Conservation (phyloP, 805 yeast species). For the Saturnispora saitoi region DNA sequence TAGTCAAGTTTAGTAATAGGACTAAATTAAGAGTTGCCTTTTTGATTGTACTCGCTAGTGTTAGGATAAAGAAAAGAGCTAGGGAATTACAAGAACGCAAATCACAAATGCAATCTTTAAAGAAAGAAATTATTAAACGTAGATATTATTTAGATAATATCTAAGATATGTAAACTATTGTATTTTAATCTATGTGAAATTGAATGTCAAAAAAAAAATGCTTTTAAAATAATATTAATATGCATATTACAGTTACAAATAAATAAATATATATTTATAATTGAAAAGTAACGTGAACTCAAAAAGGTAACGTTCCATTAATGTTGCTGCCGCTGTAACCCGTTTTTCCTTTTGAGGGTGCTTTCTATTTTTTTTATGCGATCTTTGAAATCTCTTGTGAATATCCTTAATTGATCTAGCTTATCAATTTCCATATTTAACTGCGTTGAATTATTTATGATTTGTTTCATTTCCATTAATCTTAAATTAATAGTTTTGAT, state of each 20-base stretch:
- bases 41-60: conserved; percentile 29
- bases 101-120: conserved; percentile 14
- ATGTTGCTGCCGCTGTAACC: neutral
- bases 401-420: conserved; percentile 25
- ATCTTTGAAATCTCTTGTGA: conserved; percentile 24
- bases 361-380: conserved; percentile 20
- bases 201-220: neutral
- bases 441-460: conserved; percentile 21
- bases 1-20: conserved; percentile 2
- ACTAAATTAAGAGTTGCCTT: conserved; percentile 18
- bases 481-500: conserved; percentile 17
- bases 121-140: conserved; percentile 13
- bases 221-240: neutral
- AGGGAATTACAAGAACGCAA: conserved; percentile 17
- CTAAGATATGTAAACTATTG: neutral
- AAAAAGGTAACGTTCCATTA: neutral
- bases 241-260: neutral
- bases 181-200: neutral
- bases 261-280: too few relatives aligned
- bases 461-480: conserved; percentile 13
- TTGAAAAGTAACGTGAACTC: too few relatives aligned
- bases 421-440: conserved; percentile 27
- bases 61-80: conserved; percentile 29
- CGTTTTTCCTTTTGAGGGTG: conserved; percentile 13
- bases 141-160: conserved; percentile 1